Conservation (phyloP, 768 basidiomycete genomes). For the Rossbeevera mucosa region DNA sequence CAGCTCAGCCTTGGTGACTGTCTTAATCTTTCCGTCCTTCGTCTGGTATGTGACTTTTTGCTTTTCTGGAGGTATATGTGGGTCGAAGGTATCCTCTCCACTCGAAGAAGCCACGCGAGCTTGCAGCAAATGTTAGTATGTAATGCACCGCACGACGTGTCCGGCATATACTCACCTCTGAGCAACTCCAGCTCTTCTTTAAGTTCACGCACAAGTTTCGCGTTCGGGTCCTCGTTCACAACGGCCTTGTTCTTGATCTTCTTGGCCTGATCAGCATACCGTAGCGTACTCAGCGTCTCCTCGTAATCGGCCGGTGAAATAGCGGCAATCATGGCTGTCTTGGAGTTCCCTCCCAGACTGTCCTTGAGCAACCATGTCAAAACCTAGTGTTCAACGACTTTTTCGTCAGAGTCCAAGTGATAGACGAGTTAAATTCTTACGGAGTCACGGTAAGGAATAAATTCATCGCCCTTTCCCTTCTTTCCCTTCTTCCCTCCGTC, state of each 20-base stretch:
- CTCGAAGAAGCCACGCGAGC: constrained; percentile 69
- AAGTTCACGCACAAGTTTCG: constrained; percentile 96
- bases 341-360: constrained; percentile 93
- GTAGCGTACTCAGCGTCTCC: constrained; percentile 92
- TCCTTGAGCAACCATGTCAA: constrained; percentile 98
- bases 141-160: background rate
- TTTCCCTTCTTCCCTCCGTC: constrained; percentile 75
- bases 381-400: constrained; percentile 46
- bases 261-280: constrained; percentile 98
- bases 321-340: constrained; percentile 99
- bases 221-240: constrained; percentile 99
- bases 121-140: constrained; percentile 25
- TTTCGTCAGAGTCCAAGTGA: constrained; percentile 6
- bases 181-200: constrained; percentile 97
- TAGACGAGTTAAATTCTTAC: constrained; percentile 42
- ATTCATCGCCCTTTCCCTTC: constrained; percentile 87
- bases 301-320: constrained; percentile 99
- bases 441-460: constrained; percentile 96
- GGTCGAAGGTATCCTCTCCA: constrained; percentile 78
- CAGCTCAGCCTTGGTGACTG: constrained; percentile 93
- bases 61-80: constrained; percentile 84
- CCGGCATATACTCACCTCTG: constrained; percentile 48
- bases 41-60: constrained; percentile 94
- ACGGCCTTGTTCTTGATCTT: constrained; percentile 99
- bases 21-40: constrained; percentile 90